A percentile compares a stretch with the other conserved stretches of the same genome.
Evolutionary conservation across 129 eudicot species (phyloP).

Genomic region (Dittrichia graveolens): DNA sequence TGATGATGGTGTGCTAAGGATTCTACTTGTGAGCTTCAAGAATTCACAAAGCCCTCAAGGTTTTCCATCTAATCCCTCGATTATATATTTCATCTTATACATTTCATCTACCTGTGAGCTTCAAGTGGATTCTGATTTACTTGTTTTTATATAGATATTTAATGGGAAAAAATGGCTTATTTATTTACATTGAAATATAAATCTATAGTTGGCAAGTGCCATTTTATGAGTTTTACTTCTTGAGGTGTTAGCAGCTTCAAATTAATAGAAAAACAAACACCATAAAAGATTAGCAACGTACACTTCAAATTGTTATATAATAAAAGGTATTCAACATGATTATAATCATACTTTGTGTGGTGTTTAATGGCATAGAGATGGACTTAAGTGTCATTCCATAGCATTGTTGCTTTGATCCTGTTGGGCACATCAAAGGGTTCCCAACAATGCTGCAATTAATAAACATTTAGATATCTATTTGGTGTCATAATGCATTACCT

Average conservation of each 20-base stretch:
- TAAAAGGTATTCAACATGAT: slow-evolving; percentile 8
- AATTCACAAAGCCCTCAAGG: too few species aligned
- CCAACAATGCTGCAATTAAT: slow-evolving; percentile 66
- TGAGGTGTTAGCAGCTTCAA: slow-evolving; percentile 45
- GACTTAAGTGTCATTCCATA: slow-evolving; percentile 68
- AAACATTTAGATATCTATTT: not conserved
- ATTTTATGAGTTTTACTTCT: slow-evolving; percentile 52
- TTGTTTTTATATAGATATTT: too few species aligned
- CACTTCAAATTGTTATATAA: not conserved
- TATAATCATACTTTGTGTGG: slow-evolving; percentile 52
- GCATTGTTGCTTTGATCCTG: slow-evolving; percentile 65
- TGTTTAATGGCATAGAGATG: slow-evolving; percentile 75
- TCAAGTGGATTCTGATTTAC: too few species aligned
- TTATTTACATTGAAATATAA: too few species aligned
- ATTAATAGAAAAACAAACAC: slow-evolving; percentile 9
- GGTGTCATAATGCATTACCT: slow-evolving; percentile 27
- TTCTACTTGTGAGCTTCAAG: too few species aligned
- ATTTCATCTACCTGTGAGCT: too few species aligned
- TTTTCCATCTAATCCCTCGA: too few species aligned
- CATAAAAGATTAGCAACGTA: slow-evolving; percentile 7
- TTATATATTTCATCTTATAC: too few species aligned
- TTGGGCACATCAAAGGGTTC: slow-evolving; percentile 70
- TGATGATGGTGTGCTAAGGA: too few species aligned
- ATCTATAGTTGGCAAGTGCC: slow-evolving; percentile 58
- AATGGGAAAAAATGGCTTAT: too few species aligned